These are phyloP conservation scores for Colletotrichum magnum DNA, from an alignment of 2,329 filamentous ascomycete genomes.

Conservation along the genomic window DNA sequence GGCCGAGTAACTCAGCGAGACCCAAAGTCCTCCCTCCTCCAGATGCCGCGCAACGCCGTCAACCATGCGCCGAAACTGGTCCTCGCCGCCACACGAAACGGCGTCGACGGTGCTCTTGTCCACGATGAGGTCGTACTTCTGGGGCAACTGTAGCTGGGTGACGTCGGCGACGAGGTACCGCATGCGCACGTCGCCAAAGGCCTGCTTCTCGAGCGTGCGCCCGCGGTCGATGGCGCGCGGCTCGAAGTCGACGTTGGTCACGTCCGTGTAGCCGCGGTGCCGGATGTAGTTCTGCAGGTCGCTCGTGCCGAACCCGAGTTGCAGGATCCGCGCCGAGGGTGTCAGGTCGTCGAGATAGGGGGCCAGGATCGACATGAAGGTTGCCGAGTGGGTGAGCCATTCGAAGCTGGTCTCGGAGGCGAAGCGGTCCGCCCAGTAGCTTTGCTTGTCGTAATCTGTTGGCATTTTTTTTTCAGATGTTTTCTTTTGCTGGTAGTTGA, in stretches of 20 bases:
- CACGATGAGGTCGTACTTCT: constrained; percentile 58
- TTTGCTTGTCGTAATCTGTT: constrained; percentile 62
- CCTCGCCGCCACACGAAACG: constrained; percentile 60
- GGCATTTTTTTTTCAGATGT: constrained; percentile 7
- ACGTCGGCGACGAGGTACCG: constrained; percentile 61
- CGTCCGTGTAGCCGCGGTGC: constrained; percentile 54
- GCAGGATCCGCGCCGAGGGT: constrained; percentile 54
- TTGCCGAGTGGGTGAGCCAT: constrained; percentile 60
- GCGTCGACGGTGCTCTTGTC: constrained; percentile 67
- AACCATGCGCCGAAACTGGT: constrained; percentile 55
- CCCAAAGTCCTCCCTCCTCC: constrained; percentile 56
- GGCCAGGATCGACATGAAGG: constrained; percentile 57
- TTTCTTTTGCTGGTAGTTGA: too few relatives aligned
- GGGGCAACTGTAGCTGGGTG: constrained; percentile 51
- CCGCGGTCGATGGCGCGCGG: constrained; percentile 62
- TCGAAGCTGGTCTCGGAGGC: constrained; percentile 60
- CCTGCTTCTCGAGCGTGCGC: constrained; percentile 53
- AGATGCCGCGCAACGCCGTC: constrained; percentile 53
- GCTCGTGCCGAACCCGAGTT: constrained; percentile 65
- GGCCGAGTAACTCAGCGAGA: constrained; percentile 63
- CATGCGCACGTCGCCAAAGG: constrained; percentile 61
- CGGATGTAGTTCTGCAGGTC: constrained; percentile 65
- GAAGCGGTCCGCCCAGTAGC: constrained; percentile 66
- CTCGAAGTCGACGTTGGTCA: constrained; percentile 66
- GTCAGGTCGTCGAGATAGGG: constrained; percentile 52